Conservation (phyloP, 75 land plant species). For the Adiantum capillusveneris region DNA sequence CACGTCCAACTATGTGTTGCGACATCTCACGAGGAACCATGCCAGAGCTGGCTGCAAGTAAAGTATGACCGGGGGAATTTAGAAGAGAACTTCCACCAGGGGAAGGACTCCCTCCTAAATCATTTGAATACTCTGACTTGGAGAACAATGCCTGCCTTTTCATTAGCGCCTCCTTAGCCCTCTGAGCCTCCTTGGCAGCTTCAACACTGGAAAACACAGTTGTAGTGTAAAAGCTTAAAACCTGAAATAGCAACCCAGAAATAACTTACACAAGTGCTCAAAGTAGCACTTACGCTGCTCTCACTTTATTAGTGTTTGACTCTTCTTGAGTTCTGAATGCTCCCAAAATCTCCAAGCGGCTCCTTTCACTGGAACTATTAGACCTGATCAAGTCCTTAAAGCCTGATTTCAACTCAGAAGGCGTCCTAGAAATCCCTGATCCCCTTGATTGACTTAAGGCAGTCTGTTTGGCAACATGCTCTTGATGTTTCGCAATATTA, state of each 20-base stretch:
- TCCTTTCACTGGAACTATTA: neutral
- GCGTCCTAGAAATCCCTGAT: neutral
- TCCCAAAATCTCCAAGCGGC: neutral
- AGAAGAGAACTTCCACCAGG: slow-evolving; percentile 40
- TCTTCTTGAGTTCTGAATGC: neutral
- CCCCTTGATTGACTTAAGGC: neutral
- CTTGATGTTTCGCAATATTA: neutral
- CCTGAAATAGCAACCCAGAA: neutral
- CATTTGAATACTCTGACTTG: too few relatives aligned
- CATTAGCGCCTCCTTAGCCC: neutral
- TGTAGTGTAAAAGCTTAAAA: too few relatives aligned
- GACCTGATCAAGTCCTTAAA: neutral
- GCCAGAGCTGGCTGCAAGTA: slow-evolving; percentile 5
- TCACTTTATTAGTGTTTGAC: slow-evolving; percentile 9
- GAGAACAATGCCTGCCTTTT: too few relatives aligned
- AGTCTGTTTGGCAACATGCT: neutral
- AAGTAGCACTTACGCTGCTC: slow-evolving; percentile 15
- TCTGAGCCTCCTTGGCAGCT: slow-evolving; percentile 29
- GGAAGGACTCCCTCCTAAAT: slow-evolving; percentile 13
- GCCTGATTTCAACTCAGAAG: neutral
- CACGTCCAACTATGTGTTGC: too few relatives aligned
- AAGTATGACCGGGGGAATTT: slow-evolving; percentile 16
- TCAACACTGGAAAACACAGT: slow-evolving; percentile 36
- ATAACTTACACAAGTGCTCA: neutral
- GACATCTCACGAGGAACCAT: slow-evolving; percentile 5